Evolutionary conservation across 345 rosid genomes (phyloP).

Genomic region (Lenwebbia sp.): DNA sequence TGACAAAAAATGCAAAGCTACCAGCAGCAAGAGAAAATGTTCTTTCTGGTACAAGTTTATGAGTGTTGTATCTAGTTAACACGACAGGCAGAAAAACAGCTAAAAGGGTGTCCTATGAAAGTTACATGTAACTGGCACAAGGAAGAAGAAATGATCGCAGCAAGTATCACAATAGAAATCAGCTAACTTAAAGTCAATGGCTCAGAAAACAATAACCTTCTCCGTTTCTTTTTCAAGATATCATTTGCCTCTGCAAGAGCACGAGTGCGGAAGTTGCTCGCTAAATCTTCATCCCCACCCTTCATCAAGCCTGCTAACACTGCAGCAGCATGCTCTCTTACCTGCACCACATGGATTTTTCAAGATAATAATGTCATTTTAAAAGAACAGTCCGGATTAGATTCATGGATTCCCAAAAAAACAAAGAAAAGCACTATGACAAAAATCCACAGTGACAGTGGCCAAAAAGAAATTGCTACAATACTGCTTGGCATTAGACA

Average conservation of each 20-base stretch:
- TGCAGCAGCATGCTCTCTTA: conserved; percentile 97
- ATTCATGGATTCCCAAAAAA: background rate
- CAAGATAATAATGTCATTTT: background rate
- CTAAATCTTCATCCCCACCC: conserved; percentile 85
- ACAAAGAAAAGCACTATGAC: background rate
- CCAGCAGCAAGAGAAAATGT: background rate
- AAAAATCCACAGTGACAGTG: background rate
- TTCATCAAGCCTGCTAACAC: conserved; percentile 95
- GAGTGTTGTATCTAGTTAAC: background rate
- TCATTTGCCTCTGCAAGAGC: conserved; percentile 67
- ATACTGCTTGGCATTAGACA: background rate
- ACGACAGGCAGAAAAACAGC: background rate
- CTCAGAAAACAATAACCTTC: conserved; percentile 25
- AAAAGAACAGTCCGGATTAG: background rate
- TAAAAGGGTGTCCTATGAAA: background rate
- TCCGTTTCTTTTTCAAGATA: conserved; percentile 48
- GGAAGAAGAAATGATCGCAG: background rate
- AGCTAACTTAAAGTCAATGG: background rate
- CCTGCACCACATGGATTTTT: conserved; percentile 22
- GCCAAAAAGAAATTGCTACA: background rate
- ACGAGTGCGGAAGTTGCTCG: conserved; percentile 71
- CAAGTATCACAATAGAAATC: background rate
- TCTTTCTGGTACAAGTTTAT: background rate
- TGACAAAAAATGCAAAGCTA: background rate
- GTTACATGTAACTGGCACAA: background rate